These are phyloP conservation scores for Sclerotinia borealis DNA, from an alignment of 2,329 filamentous ascomycete species.

Conservation along the genomic window DNA sequence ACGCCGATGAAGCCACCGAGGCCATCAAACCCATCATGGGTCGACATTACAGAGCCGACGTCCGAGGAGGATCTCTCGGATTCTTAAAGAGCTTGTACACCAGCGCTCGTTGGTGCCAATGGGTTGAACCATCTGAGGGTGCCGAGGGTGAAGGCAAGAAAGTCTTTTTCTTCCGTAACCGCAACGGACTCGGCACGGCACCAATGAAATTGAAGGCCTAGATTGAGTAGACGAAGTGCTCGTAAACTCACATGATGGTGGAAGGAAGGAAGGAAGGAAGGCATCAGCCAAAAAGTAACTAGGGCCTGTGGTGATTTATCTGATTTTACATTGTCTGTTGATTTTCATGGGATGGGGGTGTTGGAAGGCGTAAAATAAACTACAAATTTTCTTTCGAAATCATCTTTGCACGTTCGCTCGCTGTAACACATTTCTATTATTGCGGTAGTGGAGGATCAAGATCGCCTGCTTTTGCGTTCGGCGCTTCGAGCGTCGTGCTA, in stretches of 20 bases:
- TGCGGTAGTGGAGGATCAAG: background rate
- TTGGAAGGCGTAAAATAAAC: background rate
- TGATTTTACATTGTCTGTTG: background rate
- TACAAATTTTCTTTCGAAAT: background rate
- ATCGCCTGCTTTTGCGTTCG: background rate
- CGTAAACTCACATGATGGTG: background rate
- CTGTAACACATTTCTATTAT: background rate
- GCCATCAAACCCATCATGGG: constrained; percentile 96
- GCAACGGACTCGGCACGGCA: constrained; percentile 67
- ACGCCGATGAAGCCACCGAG: constrained; percentile 89
- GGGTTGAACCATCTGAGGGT: constrained; percentile 86
- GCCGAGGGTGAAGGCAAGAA: constrained; percentile 75
- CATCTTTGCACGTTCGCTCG: background rate
- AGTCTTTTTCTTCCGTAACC: constrained; percentile 96
- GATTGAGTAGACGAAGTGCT: constrained; percentile 11
- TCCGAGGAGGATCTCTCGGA: constrained; percentile 66
- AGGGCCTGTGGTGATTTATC: background rate
- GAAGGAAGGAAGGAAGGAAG: background rate
- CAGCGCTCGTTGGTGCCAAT: constrained; percentile 83
- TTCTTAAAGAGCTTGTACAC: constrained; percentile 82
- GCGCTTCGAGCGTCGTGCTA: background rate
- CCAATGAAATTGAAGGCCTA: constrained; percentile 25
- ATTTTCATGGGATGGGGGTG: background rate
- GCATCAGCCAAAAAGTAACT: background rate
- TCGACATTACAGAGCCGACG: constrained; percentile 83